Base-by-base conservation (phyloP, 164 flowering plant genomes). In the Umbellularia californica region DNA sequence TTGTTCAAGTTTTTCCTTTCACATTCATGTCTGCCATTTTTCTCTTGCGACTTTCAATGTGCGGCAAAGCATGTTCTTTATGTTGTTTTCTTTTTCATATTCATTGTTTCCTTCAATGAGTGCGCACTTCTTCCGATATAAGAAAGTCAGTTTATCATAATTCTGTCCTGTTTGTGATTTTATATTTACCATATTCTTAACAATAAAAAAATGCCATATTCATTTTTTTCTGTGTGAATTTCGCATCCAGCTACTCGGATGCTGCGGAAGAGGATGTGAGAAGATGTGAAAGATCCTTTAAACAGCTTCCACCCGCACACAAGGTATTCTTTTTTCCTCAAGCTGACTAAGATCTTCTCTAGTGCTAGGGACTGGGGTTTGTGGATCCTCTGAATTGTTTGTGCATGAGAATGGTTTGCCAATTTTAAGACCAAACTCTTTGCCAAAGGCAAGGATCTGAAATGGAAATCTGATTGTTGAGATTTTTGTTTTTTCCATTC, bases 261-360 rank as follows among this genome's bases (percentile, higher is more conserved):
- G 96, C 99, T 4, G 86, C 98, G 30, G 95, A 90, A 62, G 88
- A 83, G 66, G 99, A 95, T 85, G 88, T 93, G 5, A 85, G 71
- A 83, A 84, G 94, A 83, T 89, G 86, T 67, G 95, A 95, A 83
- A 85, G 90, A 72, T 95, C 90, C 66, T 92, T 77, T 79, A 82
- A 78, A 68, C 89, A 81, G 81, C 96, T 95, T 79, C 83, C 93
- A 58, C 87, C 89, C 50, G 65, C 83, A 47, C 97, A 95, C 82
- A 90, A 90, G 99, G 99, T 95, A 79, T 73, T 23, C 58, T 66
- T 64, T 17, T 55, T 55, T 55, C n/a, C 47, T 41, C 47, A 41
- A 41, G 11, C 63, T 17, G 22, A n/a, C 5, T 19, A 58, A 58
- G 19, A n/a, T 17, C 19, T 58, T n/a, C 22, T 58, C 63, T 3